A percentile compares a stretch with the other conserved stretches of the same genome.
Conservation (phyloP, 1,284 basidiomycete genomes). For the Cutaneotrichosporon cyanovorans region DNA sequence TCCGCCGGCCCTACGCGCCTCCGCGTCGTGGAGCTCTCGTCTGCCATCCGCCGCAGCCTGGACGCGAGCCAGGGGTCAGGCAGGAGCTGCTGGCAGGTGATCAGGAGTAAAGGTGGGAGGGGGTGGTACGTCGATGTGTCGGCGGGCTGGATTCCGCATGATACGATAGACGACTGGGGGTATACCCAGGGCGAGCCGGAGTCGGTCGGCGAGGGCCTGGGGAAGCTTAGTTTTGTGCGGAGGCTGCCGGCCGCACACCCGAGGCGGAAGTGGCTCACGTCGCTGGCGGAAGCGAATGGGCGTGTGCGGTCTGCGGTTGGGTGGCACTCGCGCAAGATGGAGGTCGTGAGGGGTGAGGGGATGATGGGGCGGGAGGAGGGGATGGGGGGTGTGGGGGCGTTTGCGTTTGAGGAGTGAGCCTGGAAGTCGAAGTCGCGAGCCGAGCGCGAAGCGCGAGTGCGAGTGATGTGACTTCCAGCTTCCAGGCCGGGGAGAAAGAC, state of each 20-base stretch:
- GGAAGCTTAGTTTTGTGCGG: constrained; percentile 27
- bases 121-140: constrained; percentile 93
- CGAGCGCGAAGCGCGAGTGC: no score
- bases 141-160: constrained; percentile 60
- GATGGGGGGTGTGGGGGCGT: constrained; percentile 84
- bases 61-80: constrained; percentile 49
- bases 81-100: constrained; percentile 65
- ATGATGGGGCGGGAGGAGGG: constrained; percentile 88
- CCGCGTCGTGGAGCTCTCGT: constrained; percentile 78
- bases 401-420: constrained; percentile 60
- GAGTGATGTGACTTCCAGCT: no score
- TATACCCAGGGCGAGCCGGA: constrained; percentile 1
- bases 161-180: constrained; percentile 12
- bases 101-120: constrained; percentile 82
- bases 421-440: no score
- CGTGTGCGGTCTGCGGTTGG: constrained; percentile 83
- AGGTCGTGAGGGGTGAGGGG: constrained; percentile 82
- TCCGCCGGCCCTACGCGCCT: constrained; percentile 61
- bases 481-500: no score
- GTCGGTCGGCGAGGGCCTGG: constrained; percentile 9
- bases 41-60: constrained; percentile 57
- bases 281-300: constrained; percentile 71
- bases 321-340: constrained; percentile 97
- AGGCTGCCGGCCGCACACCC: constrained; percentile 51
- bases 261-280: constrained; percentile 60